Evolutionary conservation across 2,329 filamentous ascomycete species (phyloP).

Genomic region (Penicillium sp.): DNA sequence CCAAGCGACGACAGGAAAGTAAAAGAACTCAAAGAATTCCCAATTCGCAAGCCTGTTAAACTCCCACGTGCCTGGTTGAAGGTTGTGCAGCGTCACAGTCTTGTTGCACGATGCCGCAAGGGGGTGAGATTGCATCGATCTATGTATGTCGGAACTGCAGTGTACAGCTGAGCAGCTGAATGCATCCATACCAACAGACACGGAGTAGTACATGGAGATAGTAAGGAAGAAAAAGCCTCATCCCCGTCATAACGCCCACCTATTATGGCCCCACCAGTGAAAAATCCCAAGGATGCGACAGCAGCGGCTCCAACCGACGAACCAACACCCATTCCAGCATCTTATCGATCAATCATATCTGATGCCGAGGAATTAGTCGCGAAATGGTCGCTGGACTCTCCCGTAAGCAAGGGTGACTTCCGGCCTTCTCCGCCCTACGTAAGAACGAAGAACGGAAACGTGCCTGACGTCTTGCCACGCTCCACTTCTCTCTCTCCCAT

Average conservation of each 20-base stretch:
- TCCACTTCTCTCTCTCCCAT: slow-evolving; percentile 9
- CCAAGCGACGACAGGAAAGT: too few relatives aligned
- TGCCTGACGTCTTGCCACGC: slow-evolving; percentile 8
- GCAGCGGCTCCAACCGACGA: slow-evolving; percentile 9
- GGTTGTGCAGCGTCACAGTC: background rate
- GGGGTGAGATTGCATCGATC: background rate
- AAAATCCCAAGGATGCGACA: slow-evolving; percentile 3
- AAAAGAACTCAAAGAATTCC: background rate
- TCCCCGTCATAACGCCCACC: background rate
- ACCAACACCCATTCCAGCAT: slow-evolving; percentile 14
- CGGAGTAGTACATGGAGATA: too few relatives aligned
- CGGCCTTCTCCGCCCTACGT: background rate
- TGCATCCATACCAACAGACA: too few relatives aligned
- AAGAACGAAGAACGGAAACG: too few relatives aligned
- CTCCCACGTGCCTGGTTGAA: background rate
- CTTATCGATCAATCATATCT: slow-evolving; percentile 28
- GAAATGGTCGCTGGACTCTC: too few relatives aligned
- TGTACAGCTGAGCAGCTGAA: too few relatives aligned
- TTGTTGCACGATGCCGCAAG: background rate
- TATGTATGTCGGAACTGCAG: too few relatives aligned
- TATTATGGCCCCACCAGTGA: slow-evolving; percentile 3
- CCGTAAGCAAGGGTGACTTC: background rate
- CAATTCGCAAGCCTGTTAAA: too few relatives aligned
- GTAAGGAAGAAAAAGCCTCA: too few relatives aligned
- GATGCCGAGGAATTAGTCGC: too few relatives aligned